These are phyloP conservation scores for Exsudoporus frostii DNA, from an alignment of 768 basidiomycete species.

Conservation along the genomic window DNA sequence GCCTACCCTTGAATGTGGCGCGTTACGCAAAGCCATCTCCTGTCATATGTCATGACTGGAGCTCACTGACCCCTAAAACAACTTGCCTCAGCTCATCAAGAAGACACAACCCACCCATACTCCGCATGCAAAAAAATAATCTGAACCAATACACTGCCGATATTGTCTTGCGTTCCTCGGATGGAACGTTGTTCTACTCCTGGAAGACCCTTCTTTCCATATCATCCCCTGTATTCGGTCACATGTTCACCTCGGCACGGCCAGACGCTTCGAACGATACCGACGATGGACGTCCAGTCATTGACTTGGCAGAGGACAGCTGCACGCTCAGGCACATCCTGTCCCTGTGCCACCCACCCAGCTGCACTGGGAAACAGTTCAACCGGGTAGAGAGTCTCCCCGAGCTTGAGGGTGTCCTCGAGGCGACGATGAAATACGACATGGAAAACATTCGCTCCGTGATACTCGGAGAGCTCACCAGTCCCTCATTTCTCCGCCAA, in stretches of 20 bases:
- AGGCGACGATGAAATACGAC: slow-evolving; percentile 14
- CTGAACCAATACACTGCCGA: slow-evolving; percentile 4
- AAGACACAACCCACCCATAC: neutral
- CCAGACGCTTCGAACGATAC: neutral
- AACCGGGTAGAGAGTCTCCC: neutral
- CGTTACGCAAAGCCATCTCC: no score
- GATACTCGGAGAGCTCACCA: slow-evolving; percentile 3
- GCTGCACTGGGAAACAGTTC: neutral
- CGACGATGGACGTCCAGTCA: neutral
- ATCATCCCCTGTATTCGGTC: slow-evolving; percentile 11
- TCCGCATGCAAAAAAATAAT: slow-evolving; percentile 7
- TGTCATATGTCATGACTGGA: no score
- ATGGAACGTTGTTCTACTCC: neutral
- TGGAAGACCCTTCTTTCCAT: slow-evolving; percentile 11
- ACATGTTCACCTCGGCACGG: slow-evolving; percentile 16
- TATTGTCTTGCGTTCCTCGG: slow-evolving; percentile 15
- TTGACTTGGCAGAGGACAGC: slow-evolving; percentile 15
- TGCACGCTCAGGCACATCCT: slow-evolving; percentile 5
- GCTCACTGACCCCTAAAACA: neutral
- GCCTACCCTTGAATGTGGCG: no score
- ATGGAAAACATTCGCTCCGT: slow-evolving; percentile 5
- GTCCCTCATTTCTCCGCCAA: neutral
- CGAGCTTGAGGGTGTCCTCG: slow-evolving; percentile 9
- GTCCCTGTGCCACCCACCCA: slow-evolving; percentile 7
- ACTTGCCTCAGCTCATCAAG: neutral